Evolutionary conservation across 108 stramenopile species (phyloP), one percentile per base, ranked within the genome.

Genomic region (Epipyxis sp.): DNA sequence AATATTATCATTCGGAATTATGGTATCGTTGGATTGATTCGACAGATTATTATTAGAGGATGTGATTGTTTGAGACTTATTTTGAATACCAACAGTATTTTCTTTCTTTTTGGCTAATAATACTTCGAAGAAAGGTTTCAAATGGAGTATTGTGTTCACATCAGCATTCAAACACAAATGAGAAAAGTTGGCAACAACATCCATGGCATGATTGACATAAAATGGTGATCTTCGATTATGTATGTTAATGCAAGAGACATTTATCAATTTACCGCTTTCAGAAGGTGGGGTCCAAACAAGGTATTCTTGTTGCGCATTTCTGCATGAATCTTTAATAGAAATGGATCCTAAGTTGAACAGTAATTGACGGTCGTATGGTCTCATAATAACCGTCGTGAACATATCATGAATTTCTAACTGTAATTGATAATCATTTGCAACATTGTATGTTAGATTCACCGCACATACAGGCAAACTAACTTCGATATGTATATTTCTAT

Each of bases 251-350:
- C 3, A 65, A 32, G 6, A 39, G 3, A 74, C 50, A 37, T 27
- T 6, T 3, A 74, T 57, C 6, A 74, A 25, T 43, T 39, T 74
- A 6, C 6, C 34, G 40, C 40, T 37, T 29, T 37, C 71, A 74
- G 41, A 43, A n/a, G 25, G 50, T 42, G 71, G 71, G 6, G 71
- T 74, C 50, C 71, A 54, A 13, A 37, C 71, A 29, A 74, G 25
- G 25, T 74, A 74, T 74, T 42, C 27, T 39, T 74, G 71, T 10
- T 27, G 16, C 10, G 40, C 71, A 74, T 37, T 6, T 6, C 71
- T 37, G 10, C 3, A 74, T 3, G 44, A 57, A 25, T 74, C 71
- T 25, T 74, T 16, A 13, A 74, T 42, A 27, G 71, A 74, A 10
- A 74, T 27, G 6, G 16, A 13, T 30, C 6, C 10, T 42, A 74